Evolutionary conservation across 2,329 filamentous ascomycete genomes (phyloP), one percentile per base, ranked within the genome.

Genomic region (Penicillium sp.): DNA sequence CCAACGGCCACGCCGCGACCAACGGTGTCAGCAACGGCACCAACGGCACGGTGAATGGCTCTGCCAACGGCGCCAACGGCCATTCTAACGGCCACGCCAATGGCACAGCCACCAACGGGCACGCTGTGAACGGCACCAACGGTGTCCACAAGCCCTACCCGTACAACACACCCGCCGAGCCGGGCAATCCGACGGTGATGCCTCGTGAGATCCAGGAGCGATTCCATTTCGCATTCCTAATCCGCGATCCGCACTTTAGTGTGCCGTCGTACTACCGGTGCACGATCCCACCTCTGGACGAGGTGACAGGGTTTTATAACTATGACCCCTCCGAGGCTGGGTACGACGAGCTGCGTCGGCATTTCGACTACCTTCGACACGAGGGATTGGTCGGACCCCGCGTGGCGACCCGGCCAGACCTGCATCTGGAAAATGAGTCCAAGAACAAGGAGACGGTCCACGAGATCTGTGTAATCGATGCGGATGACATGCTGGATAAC

Each of bases 191-290:
- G 1, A 95, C 91, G 1, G 87, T 95, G 24, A 76, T 97, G 45
- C 94, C 94, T 2, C 74, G 82, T 25, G 83, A 84, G 27, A 76
- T 90, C 53, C 79, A 97, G 51, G 81, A 84, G 66, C 80, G 84
- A 60, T 97, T 95, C 75, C 91, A 96, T 73, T 97, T 92, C 76
- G 90, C 92, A 20, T 97, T 99, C 75, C 81, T 97, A 57, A 97
- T 99, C 78, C 92, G 94, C 51, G 91, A 97, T 71, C 94, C 94
- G n/a, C 85, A 90, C 64, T 85, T 85, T 68, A 88, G 89, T 64
- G 92, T 97, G 59, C 94, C 94, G 7, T 95, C 90, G 42, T 97
- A 92, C 78, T 96, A 88, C 80, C 88, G 92, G 62, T 97, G 92
- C 81, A 95, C 90, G 44, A 82, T 96, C 48, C 92, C 94, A 13